Conservation (phyloP, 2,329 filamentous ascomycete genomes). For the Aureobasidium sp. region DNA sequence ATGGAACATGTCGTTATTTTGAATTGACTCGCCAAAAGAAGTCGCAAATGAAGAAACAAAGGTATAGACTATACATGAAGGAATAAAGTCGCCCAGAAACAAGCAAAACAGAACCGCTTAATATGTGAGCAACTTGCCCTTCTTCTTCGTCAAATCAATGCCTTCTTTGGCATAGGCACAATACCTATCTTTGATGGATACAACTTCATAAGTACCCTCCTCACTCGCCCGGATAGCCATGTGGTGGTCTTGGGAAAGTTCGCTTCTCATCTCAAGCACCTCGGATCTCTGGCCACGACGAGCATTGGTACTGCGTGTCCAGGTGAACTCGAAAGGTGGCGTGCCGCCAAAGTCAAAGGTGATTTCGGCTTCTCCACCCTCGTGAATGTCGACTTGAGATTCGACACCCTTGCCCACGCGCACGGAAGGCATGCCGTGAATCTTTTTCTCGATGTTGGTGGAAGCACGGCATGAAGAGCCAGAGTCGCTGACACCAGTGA, state of each 20-base stretch:
- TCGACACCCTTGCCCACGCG: constrained; percentile 78
- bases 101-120: constrained; percentile 17
- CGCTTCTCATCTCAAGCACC: constrained; percentile 84
- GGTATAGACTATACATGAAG: constrained; percentile 8
- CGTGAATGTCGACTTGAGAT: constrained; percentile 84
- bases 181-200: constrained; percentile 87
- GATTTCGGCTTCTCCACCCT: constrained; percentile 89
- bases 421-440: constrained; percentile 88
- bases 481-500: constrained; percentile 79
- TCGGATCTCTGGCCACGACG: constrained; percentile 65
- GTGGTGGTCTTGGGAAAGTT: constrained; percentile 70
- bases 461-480: constrained; percentile 79
- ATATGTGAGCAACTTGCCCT: constrained; percentile 28
- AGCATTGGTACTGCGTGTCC: constrained; percentile 84
- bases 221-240: constrained; percentile 80
- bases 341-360: constrained; percentile 92
- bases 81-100: background rate
- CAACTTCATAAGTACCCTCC: constrained; percentile 95
- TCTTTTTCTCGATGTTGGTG: constrained; percentile 69
- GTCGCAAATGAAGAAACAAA: background rate
- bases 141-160: constrained; percentile 31
- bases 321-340: constrained; percentile 96
- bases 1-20: background rate
- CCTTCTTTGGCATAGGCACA: constrained; percentile 78
- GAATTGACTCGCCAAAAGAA: background rate